These are phyloP conservation scores for Cladophialophora yegresii DNA, from an alignment of 2,329 filamentous ascomycete species.

Conservation along the genomic window DNA sequence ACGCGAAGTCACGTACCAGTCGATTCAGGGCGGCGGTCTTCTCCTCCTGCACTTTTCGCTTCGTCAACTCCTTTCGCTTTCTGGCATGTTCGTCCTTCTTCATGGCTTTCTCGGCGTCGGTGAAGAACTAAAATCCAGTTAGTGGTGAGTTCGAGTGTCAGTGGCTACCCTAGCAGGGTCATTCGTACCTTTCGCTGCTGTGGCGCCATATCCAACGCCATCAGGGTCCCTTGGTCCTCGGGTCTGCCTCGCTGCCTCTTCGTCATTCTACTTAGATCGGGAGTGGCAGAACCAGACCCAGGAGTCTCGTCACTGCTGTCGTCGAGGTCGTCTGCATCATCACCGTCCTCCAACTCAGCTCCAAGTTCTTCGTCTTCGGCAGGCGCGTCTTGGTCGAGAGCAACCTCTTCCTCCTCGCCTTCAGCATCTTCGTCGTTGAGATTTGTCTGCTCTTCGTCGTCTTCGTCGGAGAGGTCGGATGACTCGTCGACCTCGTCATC, in stretches of 20 bases:
- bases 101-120: slow-evolving; percentile 72
- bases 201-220: slow-evolving; percentile 57
- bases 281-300: slow-evolving; percentile 56
- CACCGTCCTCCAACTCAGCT: slow-evolving; percentile 39
- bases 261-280: slow-evolving; percentile 67
- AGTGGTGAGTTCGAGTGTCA: slow-evolving; percentile 57
- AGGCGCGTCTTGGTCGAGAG: slow-evolving; percentile 42
- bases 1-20: slow-evolving; percentile 25
- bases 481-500: slow-evolving; percentile 56
- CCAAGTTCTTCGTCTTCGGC: slow-evolving; percentile 44
- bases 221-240: slow-evolving; percentile 55
- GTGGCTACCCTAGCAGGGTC: not conserved
- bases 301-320: slow-evolving; percentile 49
- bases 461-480: slow-evolving; percentile 51
- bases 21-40: slow-evolving; percentile 55
- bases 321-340: slow-evolving; percentile 47
- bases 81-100: slow-evolving; percentile 73
- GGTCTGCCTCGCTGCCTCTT: slow-evolving; percentile 65
- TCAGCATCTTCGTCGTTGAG: slow-evolving; percentile 52
- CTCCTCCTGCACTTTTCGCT: slow-evolving; percentile 77
- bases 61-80: slow-evolving; percentile 70
- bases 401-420: slow-evolving; percentile 42
- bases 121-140: slow-evolving; percentile 69
- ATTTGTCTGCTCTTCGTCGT: slow-evolving; percentile 43
- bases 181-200: slow-evolving; percentile 34